Conservation (phyloP, 2,329 filamentous ascomycete species). For the Fusarium tuaranense region DNA sequence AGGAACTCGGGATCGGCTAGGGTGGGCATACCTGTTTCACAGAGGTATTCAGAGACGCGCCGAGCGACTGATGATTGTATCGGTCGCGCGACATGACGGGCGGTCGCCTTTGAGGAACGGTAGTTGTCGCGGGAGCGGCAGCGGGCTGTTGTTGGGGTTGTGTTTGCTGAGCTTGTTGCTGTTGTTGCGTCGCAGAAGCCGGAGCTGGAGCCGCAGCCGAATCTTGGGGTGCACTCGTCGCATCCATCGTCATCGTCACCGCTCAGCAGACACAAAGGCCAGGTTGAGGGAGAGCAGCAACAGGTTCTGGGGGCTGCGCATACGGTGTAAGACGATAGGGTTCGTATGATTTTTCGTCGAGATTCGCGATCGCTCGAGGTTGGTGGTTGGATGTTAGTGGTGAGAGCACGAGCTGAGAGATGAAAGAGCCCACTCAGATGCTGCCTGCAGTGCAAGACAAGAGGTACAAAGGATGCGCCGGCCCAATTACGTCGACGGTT, state of each 20-base stretch:
- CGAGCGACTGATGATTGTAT: slow-evolving; percentile 75
- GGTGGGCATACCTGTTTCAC: slow-evolving; percentile 73
- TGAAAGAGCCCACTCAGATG: slow-evolving; percentile 13
- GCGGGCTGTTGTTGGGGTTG: slow-evolving; percentile 31
- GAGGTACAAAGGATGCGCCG: slow-evolving; percentile 16
- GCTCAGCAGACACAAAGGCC: slow-evolving; percentile 22
- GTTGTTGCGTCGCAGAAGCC: slow-evolving; percentile 8
- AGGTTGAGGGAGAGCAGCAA: slow-evolving; percentile 22
- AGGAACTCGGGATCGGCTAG: slow-evolving; percentile 3
- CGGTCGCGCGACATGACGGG: slow-evolving; percentile 59
- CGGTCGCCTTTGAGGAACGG: slow-evolving; percentile 42
- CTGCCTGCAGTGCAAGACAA: slow-evolving; percentile 11
- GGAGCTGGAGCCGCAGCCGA: slow-evolving; percentile 27
- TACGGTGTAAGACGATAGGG: slow-evolving; percentile 26
- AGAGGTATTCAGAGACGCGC: slow-evolving; percentile 69
- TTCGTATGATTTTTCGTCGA: slow-evolving; percentile 19
- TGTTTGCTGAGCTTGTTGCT: slow-evolving; percentile 25
- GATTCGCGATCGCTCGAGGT: slow-evolving; percentile 31
- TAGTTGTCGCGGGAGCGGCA: slow-evolving; percentile 18
- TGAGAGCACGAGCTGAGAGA: slow-evolving; percentile 34
- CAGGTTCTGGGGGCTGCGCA: slow-evolving; percentile 27
- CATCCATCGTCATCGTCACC: slow-evolving; percentile 41
- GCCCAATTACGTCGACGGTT: slow-evolving; percentile 32
- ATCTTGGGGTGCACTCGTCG: slow-evolving; percentile 39
- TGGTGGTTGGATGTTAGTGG: slow-evolving; percentile 38